Percentiles rank a stretch among this genome's conserved stretches.
These are phyloP conservation scores for Nicotiana paniculata DNA, from an alignment of 257 asterid species.

Conservation along the genomic window DNA sequence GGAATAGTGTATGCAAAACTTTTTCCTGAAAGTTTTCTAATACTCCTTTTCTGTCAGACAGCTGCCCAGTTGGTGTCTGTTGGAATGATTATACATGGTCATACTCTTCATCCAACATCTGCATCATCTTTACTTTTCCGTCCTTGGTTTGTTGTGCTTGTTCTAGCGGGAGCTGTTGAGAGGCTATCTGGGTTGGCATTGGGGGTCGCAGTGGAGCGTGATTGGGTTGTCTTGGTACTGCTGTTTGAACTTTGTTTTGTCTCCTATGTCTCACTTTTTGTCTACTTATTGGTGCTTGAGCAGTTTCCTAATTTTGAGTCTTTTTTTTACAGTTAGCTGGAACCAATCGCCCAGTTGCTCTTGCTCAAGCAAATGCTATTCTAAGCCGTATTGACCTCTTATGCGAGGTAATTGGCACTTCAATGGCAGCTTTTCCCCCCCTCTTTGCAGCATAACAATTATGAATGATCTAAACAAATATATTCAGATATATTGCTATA, in stretches of 20 bases:
- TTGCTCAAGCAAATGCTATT: slow-evolving; percentile 91
- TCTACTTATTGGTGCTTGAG: neutral
- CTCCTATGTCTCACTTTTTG: neutral
- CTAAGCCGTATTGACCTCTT: slow-evolving; percentile 83
- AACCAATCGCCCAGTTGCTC: slow-evolving; percentile 81
- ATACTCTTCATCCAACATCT: slow-evolving; percentile 36
- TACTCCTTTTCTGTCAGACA: slow-evolving; percentile 50
- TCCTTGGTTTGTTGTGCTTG: slow-evolving; percentile 86
- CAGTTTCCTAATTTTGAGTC: slow-evolving; percentile 6
- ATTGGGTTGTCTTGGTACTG: slow-evolving; percentile 90
- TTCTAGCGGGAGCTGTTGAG: slow-evolving; percentile 73
- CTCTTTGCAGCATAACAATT: neutral
- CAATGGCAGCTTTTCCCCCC: neutral
- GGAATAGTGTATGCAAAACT: slow-evolving; percentile 12
- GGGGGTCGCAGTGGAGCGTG: slow-evolving; percentile 97
- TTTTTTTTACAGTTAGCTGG: slow-evolving; percentile 73
- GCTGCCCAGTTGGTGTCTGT: slow-evolving; percentile 85
- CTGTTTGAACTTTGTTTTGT: slow-evolving; percentile 7
- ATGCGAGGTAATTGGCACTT: slow-evolving; percentile 49
- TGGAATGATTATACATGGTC: slow-evolving; percentile 81
- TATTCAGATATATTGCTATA: neutral
- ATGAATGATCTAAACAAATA: neutral
- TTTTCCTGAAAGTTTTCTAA: slow-evolving; percentile 8
- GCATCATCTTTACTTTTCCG: slow-evolving; percentile 52
- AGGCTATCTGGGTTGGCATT: slow-evolving; percentile 87